Evolutionary conservation across 192 early-diverging fungal species (phyloP).

Genomic region (Podila minutissima): DNA sequence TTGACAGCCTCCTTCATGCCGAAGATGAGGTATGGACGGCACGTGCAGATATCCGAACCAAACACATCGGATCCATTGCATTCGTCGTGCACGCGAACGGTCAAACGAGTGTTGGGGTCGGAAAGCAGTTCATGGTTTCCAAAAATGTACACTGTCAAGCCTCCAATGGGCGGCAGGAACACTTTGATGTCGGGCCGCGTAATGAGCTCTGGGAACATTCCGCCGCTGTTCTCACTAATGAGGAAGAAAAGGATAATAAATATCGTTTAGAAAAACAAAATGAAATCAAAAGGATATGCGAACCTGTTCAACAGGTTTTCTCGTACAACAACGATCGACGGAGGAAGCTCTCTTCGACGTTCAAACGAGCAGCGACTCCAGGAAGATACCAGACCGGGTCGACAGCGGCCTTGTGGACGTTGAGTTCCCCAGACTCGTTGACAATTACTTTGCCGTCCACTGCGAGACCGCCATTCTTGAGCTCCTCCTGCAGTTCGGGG

Average conservation of each 20-base stretch:
- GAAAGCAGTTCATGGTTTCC: constrained; percentile 83
- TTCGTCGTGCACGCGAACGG: constrained; percentile 94
- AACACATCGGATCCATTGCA: constrained; percentile 94
- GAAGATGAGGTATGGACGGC: constrained; percentile 83
- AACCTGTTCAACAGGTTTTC: too few relatives aligned
- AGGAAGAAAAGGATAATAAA: not conserved
- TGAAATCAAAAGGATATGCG: not conserved
- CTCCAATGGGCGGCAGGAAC: constrained; percentile 95
- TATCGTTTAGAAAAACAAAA: not conserved
- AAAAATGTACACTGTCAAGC: constrained; percentile 93
- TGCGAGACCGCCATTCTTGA: constrained; percentile 67
- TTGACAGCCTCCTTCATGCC: constrained; percentile 92
- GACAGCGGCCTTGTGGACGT: constrained; percentile 91
- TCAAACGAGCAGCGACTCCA: constrained; percentile 89
- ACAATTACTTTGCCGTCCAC: constrained; percentile 89
- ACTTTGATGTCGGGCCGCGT: constrained; percentile 93
- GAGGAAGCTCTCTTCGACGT: constrained; percentile 86
- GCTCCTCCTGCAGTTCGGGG: constrained; percentile 84
- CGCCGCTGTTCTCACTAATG: constrained; percentile 85
- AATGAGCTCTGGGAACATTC: constrained; percentile 96
- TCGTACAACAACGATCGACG: constrained; percentile 86
- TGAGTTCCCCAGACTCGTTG: constrained; percentile 81
- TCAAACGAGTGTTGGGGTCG: constrained; percentile 84
- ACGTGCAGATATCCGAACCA: constrained; percentile 89
- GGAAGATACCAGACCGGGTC: constrained; percentile 97